phyloP scores from a whole-genome alignment of 176 grass and related monocot species.

The Saccharum spontaneum region DNA sequence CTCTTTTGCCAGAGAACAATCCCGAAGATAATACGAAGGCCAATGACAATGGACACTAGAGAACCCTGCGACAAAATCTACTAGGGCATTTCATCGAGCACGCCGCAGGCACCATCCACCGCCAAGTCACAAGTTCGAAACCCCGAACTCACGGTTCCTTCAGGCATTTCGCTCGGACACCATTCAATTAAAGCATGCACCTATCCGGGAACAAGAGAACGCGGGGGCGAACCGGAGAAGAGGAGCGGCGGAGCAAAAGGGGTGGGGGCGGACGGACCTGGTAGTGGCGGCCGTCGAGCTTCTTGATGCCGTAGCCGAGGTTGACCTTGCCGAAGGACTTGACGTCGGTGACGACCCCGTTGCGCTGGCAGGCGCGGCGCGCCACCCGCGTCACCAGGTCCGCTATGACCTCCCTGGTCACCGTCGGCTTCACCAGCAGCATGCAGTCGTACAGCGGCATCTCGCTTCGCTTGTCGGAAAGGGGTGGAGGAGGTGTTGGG shows the following conservation, averaged over 20 bases:
- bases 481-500: not conserved
- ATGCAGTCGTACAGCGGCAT: slow-evolving; percentile 96
- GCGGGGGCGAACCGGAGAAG: not conserved
- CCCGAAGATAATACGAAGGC: not conserved
- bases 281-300: slow-evolving; percentile 79
- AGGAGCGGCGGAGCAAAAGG: not conserved
- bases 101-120: not conserved
- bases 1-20: not conserved
- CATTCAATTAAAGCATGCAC: not conserved
- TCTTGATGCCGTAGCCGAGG: slow-evolving; percentile 82
- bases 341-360: slow-evolving; percentile 79
- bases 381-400: slow-evolving; percentile 68
- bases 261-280: slow-evolving; percentile 46
- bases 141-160: not conserved
- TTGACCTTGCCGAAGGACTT: slow-evolving; percentile 79
- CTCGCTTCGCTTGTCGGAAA: not conserved
- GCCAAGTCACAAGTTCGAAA: not conserved
- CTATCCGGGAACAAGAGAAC: not conserved
- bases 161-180: slow-evolving; percentile 38
- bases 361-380: slow-evolving; percentile 63
- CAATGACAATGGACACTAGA: not conserved
- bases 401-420: slow-evolving; percentile 50
- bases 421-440: slow-evolving; percentile 65
- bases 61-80: not conserved
- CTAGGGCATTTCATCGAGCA: slow-evolving; percentile 58